phyloP scores from a whole-genome alignment of 768 basidiomycete genomes.

The Lactifluus piperatus region DNA sequence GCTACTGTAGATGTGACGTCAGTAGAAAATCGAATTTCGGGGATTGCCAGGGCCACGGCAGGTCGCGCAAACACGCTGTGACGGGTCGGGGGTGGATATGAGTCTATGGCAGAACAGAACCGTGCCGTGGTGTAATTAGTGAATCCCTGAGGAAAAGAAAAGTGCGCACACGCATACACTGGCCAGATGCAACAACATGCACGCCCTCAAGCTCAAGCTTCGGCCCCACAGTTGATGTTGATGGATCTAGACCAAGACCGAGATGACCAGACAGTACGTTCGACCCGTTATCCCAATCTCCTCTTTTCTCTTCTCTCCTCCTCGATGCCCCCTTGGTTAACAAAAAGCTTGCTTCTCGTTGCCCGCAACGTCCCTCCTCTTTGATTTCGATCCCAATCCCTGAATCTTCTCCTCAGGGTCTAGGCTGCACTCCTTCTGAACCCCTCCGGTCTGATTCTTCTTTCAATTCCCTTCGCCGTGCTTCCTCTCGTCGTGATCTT shows the following conservation, averaged over 20 bases:
- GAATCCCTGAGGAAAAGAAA: background rate
- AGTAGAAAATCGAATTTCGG: background rate
- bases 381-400: conserved; percentile 35
- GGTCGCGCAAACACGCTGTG: too few species aligned
- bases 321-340: conserved; percentile 26
- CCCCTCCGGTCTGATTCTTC: conserved; percentile 7
- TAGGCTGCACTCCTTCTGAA: conserved; percentile 11
- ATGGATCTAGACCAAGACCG: conserved; percentile 11
- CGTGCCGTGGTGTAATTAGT: too few species aligned
- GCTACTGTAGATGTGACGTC: conserved; percentile 1
- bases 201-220: background rate
- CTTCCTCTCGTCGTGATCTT: conserved; percentile 1
- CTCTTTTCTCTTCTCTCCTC: conserved; percentile 23
- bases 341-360: conserved; percentile 24
- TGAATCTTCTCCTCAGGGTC: conserved; percentile 16
- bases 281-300: conserved; percentile 4
- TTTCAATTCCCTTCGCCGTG: background rate
- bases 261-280: background rate
- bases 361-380: conserved; percentile 33
- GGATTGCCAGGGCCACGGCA: conserved; percentile 8
- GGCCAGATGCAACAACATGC: background rate
- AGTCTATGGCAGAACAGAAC: too few species aligned
- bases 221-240: conserved; percentile 3
- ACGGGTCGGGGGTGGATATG: too few species aligned
- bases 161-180: background rate